A percentile compares a stretch with the other conserved stretches of the same genome.
Evolutionary conservation across 2,329 filamentous ascomycete species (phyloP).

Genomic region (Fusarium sp.): DNA sequence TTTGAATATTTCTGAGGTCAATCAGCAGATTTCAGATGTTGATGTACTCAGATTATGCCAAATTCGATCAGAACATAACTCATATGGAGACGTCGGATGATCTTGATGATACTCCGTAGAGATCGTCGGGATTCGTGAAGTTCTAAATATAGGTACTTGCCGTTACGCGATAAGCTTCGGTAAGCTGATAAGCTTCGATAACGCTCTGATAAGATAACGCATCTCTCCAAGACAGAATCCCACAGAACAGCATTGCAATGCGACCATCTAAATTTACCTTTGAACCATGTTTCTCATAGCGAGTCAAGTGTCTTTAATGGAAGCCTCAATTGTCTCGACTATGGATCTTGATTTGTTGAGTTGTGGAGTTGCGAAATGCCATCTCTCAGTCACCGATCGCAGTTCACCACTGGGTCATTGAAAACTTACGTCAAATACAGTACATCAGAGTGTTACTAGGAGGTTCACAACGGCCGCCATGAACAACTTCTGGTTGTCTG

Average conservation of each 20-base stretch:
- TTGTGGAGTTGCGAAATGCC: accelerated
- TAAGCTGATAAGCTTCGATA: not conserved
- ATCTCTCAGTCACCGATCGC: accelerated
- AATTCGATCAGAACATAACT: not conserved
- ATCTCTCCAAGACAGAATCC: too few relatives aligned
- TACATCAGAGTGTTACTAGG: accelerated
- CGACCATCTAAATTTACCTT: too few relatives aligned
- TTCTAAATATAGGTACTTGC: not conserved
- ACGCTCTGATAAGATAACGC: not conserved
- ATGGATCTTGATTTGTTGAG: too few relatives aligned
- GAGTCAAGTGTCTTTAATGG: too few relatives aligned
- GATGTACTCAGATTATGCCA: not conserved
- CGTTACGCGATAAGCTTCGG: not conserved
- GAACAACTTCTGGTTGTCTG: accelerated
- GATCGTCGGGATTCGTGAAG: not conserved
- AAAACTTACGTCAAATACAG: accelerated
- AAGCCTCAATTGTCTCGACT: too few relatives aligned
- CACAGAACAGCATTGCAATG: not conserved
- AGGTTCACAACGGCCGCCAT: not conserved
- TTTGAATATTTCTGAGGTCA: not conserved
- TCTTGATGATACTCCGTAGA: not conserved
- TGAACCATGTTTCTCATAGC: too few relatives aligned
- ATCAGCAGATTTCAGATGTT: not conserved
- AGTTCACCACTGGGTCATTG: accelerated
- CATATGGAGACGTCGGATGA: not conserved